Evolutionary conservation across 495 filamentous ascomycete genomes (phyloP), one percentile per base, ranked within the genome.

Genomic region (Podospora didyma): DNA sequence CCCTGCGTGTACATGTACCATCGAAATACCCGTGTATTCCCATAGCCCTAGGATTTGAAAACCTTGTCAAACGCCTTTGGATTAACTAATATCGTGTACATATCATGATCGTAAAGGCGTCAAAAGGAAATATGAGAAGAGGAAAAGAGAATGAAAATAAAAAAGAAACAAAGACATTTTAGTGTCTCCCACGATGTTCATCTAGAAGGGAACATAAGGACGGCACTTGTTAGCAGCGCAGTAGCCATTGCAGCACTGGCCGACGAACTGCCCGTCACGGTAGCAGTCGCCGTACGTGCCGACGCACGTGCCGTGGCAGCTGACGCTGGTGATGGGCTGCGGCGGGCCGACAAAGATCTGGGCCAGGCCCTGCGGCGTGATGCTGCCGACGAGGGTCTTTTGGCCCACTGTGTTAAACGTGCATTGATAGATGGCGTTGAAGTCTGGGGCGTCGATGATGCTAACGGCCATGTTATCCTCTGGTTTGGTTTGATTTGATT

Each of bases 181-280:
- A n/a, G n/a, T n/a, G n/a, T n/a, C n/a, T n/a, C n/a, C n/a, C n/a
- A n/a, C n/a, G n/a, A n/a, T n/a, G n/a, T n/a, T 9, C 26, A 3
- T 9, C 9, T 31, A 21, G 22, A 26, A 14, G 22, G 21, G 21
- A 6, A 68, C 55, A 60, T 61, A 69, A 20, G 67, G 67, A 22
- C 67, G 46, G 58, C 67, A 69, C 51, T 64, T 63, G 22, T 68
- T 66, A 2, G 62, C 67, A 0, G 67, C 67, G 31, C 67, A 69
- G 39, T 47, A 69, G 2, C 67, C 67, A 4, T 60, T 56, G 56
- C 67, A 69, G 61, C 67, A 69, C n/a, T 52, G 44, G 0, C 65
- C 67, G 0, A 68, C 58, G 3, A 41, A 68, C 39, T 68, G 65
- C 17, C 65, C 65, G 12, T 68, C 28, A 9, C 41, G 17, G 23